A percentile compares a stretch with the other conserved stretches of the same genome.
These are phyloP conservation scores for Nakazawaea sp. DNA, from an alignment of 805 yeast genomes.

Conservation along the genomic window DNA sequence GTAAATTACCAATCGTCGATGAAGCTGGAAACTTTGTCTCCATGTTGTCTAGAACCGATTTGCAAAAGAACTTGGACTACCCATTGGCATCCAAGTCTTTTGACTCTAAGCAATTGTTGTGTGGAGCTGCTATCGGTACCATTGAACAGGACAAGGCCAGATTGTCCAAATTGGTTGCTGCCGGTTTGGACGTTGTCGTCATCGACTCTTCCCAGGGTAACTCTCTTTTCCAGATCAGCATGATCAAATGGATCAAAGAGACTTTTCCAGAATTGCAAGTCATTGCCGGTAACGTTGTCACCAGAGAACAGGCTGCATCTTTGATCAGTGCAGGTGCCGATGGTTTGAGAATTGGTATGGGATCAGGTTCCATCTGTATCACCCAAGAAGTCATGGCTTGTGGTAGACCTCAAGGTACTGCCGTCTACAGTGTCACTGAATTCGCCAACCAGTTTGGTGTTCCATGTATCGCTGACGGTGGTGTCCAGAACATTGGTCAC, in stretches of 20 bases:
- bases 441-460: conserved; percentile 95
- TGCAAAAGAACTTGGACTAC: conserved; percentile 89
- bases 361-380: conserved; percentile 98
- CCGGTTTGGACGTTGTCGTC: conserved; percentile 95
- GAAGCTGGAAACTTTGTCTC: conserved; percentile 68
- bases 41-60: conserved; percentile 89
- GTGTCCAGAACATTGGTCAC: conserved; percentile 98
- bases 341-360: conserved; percentile 99
- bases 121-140: conserved; percentile 99
- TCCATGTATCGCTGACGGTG: conserved; percentile 99
- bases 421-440: conserved; percentile 90
- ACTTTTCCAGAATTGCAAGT: conserved; percentile 77
- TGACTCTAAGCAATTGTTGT: conserved; percentile 87
- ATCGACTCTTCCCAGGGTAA: conserved; percentile 97
- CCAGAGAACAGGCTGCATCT: conserved; percentile 97
- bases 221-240: conserved; percentile 88
- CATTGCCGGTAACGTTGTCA: conserved; percentile 97
- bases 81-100: conserved; percentile 94
- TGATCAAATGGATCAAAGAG: conserved; percentile 86
- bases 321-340: conserved; percentile 95
- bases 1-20: conserved; percentile 94
- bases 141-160: conserved; percentile 83
- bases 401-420: conserved; percentile 99
- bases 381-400: conserved; percentile 99
- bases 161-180: conserved; percentile 77